A percentile compares a stretch with the other conserved stretches of the same genome.
phyloP scores from a whole-genome alignment of 1,284 basidiomycete species.

The Apiotrichum veenhuisii region DNA sequence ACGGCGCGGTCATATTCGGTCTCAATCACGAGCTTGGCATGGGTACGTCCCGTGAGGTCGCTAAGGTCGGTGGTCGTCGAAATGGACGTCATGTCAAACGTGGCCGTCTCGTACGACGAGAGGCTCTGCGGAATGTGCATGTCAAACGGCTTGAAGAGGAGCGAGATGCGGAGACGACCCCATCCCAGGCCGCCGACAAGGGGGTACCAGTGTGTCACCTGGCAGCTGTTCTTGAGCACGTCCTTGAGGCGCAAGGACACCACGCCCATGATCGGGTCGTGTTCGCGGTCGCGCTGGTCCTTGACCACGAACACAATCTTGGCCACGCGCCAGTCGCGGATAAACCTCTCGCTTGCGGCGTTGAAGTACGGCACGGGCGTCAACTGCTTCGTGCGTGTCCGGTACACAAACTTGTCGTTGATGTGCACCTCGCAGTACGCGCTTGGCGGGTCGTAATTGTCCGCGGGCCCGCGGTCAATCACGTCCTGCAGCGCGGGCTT shows the following conservation, averaged over 20 bases:
- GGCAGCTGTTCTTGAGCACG: conserved; percentile 31
- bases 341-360: conserved; percentile 51
- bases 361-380: conserved; percentile 52
- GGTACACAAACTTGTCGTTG: conserved; percentile 51
- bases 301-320: conserved; percentile 50
- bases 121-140: conserved; percentile 37
- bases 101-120: conserved; percentile 44
- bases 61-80: conserved; percentile 18
- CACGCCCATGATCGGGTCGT: conserved; percentile 46
- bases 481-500: conserved; percentile 41
- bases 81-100: conserved; percentile 36
- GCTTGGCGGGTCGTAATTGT: conserved; percentile 46
- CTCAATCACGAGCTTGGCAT: conserved; percentile 32
- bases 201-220: conserved; percentile 46
- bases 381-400: conserved; percentile 50
- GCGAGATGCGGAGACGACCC: conserved; percentile 44
- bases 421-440: conserved; percentile 51
- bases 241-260: conserved; percentile 33
- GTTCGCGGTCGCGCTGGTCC: conserved; percentile 50
- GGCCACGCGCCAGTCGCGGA: conserved; percentile 52
- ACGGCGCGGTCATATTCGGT: conserved; percentile 32
- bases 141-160: conserved; percentile 50
- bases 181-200: conserved; percentile 46
- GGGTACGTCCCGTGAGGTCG: conserved; percentile 18
- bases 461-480: conserved; percentile 39